Evolutionary conservation across 2,329 filamentous ascomycete genomes (phyloP), one percentile per base, ranked within the genome.

Genomic region (Monosporascus sp.): DNA sequence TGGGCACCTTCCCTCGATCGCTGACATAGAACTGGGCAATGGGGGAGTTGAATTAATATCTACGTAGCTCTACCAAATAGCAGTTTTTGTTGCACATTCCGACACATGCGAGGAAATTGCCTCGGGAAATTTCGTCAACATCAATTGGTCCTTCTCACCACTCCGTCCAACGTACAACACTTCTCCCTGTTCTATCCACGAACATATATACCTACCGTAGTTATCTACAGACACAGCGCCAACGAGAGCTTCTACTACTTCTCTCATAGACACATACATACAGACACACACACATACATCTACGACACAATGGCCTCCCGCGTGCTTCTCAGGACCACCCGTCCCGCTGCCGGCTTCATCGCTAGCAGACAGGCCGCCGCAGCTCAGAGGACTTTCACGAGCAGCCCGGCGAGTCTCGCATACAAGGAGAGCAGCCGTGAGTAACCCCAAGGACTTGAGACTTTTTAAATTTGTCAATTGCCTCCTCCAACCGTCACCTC

Each of bases 221-320:
- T 3, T 5, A 41, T 41, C 6, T 20, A n/a, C 17, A 7, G 17
- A 8, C 38, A 7, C 31, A 35, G 5, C 31, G 5, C 31, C 11
- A 11, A 35, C 9, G 31, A 20, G 38, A 24, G 9, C 20, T 31
- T 8, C 20, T 46, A 46, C 24, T n/a, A 5, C 7, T 17, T 17
- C 14, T 17, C n/a, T 15, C 38, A n/a, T n/a, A n/a, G 7, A n/a
- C 17, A 41, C 2, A 20, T 3, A 18, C 17, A 18, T 6, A 7
- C n/a, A 14, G 1, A 38, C 20, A 22, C 20, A 3, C 20, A 22
- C 3, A 22, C 20, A 22, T 22, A 22, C 38, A n/a, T 41, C 1
- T 41, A 28, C 35, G 17, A 51, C 50, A 65, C 53, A 57, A 72
- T 72, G 70, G 62, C 67, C 18, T 66, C 65, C 43, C 60, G 67